Conservation (phyloP, 345 rosid species). For the Aquilaria yunnanensis region DNA sequence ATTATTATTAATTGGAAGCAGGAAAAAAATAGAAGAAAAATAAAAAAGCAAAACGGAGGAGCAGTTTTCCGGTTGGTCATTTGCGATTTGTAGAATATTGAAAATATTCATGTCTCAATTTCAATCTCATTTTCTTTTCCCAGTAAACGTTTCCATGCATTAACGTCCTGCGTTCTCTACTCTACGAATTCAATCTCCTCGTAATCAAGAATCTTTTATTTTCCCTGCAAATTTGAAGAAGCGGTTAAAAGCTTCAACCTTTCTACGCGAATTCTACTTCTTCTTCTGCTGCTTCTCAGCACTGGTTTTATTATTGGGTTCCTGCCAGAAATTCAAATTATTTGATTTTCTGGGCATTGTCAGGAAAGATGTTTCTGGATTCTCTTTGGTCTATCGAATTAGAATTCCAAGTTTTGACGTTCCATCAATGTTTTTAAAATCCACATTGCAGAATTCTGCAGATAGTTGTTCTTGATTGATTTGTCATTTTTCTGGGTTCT, state of each 20-base stretch:
- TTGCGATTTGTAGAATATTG: no score
- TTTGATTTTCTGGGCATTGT: conserved; percentile 7
- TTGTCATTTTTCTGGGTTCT: neutral
- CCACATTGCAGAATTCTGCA: neutral
- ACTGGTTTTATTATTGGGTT: neutral
- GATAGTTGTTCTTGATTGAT: neutral
- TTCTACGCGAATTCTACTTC: no score
- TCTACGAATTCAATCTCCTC: no score
- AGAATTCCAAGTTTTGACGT: conserved; percentile 7
- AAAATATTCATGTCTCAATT: no score
- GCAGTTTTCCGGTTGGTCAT: no score
- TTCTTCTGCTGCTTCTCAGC: neutral
- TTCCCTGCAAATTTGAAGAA: neutral
- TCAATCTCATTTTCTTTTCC: no score
- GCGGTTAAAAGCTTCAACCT: neutral
- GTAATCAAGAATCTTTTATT: no score
- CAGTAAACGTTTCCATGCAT: no score
- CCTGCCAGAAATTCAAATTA: conserved; percentile 4
- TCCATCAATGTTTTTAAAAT: conserved; percentile 6
- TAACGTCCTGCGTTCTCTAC: no score
- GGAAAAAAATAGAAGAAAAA: no score
- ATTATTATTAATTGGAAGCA: no score
- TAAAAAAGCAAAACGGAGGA: no score
- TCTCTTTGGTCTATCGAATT: neutral
- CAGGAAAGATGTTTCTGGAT: conserved; percentile 11